Evolutionary conservation across 345 rosid species (phyloP).

Genomic region (Eucalyptus sideroxylon): DNA sequence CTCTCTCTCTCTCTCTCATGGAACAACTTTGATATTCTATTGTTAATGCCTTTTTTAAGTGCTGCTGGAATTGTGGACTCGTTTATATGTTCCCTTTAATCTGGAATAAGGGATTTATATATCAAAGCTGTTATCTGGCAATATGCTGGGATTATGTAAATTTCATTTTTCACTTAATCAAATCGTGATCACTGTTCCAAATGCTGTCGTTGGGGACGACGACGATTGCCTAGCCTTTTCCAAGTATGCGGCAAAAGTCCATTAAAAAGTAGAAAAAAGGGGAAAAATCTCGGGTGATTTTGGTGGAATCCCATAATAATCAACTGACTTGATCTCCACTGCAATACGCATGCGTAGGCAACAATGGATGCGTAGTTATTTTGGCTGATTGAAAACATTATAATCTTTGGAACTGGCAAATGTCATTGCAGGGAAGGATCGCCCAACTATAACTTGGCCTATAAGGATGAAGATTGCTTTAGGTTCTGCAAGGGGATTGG

Average conservation of each 20-base stretch:
- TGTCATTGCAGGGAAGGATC: slow-evolving; percentile 37
- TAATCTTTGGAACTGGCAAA: not conserved
- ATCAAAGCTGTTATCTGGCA: not conserved
- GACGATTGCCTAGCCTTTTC: not conserved
- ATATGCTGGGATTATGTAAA: not conserved
- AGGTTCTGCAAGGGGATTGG: slow-evolving; percentile 82
- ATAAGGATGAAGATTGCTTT: slow-evolving; percentile 61
- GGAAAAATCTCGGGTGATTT: not conserved
- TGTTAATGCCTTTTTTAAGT: not conserved
- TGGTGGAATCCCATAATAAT: not conserved
- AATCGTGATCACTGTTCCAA: not conserved
- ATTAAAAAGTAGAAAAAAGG: not conserved
- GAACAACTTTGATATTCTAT: not conserved
- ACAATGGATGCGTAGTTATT: not conserved
- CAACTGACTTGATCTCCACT: not conserved
- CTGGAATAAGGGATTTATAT: not conserved
- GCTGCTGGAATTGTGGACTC: not conserved
- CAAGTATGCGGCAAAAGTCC: not conserved
- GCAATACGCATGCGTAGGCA: not conserved
- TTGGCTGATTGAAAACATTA: not conserved
- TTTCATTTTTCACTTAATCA: not conserved
- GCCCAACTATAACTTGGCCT: slow-evolving; percentile 53
- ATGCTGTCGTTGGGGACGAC: not conserved
- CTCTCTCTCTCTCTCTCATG: not conserved
- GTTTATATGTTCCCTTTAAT: not conserved